Conservation (phyloP, 2,329 filamentous ascomycete species). For the Hypoxylon sp. region DNA sequence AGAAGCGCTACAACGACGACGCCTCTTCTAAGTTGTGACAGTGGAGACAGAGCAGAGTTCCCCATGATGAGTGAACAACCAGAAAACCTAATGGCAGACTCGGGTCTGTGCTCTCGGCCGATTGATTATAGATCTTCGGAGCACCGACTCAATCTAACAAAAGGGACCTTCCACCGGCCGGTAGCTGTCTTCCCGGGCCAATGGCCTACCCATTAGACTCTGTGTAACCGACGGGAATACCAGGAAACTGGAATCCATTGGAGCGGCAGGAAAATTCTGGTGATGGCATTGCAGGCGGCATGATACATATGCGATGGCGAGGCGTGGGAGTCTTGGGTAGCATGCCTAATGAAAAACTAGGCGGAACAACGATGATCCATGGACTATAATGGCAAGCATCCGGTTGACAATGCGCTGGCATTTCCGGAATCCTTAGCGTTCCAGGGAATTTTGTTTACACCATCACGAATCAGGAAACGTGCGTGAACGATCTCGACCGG, state of each 20-base stretch:
- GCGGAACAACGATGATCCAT: conserved; percentile 33
- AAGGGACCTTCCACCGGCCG: conserved; percentile 19
- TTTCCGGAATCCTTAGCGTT: conserved; percentile 22
- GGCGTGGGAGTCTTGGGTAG: conserved; percentile 14
- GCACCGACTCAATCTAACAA: conserved; percentile 15
- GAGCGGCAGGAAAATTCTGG: conserved; percentile 17
- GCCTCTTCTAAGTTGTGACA: conserved; percentile 22
- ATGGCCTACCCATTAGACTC: conserved; percentile 22
- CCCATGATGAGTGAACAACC: conserved; percentile 22
- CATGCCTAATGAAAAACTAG: conserved; percentile 6
- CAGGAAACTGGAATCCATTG: conserved; percentile 25
- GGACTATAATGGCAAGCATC: conserved; percentile 13
- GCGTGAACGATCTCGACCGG: conserved; percentile 27
- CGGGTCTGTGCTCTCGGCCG: conserved; percentile 16
- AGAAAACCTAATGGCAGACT: not conserved
- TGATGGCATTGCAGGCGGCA: conserved; percentile 15
- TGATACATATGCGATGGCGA: conserved; percentile 17
- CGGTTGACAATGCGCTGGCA: conserved; percentile 27
- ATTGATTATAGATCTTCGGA: conserved; percentile 14
- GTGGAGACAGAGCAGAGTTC: conserved; percentile 12
- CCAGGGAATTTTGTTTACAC: conserved; percentile 17
- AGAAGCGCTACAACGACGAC: conserved; percentile 31
- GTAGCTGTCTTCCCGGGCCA: conserved; percentile 20
- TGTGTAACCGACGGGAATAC: conserved; percentile 25
- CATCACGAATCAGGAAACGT: conserved; percentile 15